Base-by-base conservation (phyloP, 768 basidiomycete species). In the Lyophyllum semitale region DNA sequence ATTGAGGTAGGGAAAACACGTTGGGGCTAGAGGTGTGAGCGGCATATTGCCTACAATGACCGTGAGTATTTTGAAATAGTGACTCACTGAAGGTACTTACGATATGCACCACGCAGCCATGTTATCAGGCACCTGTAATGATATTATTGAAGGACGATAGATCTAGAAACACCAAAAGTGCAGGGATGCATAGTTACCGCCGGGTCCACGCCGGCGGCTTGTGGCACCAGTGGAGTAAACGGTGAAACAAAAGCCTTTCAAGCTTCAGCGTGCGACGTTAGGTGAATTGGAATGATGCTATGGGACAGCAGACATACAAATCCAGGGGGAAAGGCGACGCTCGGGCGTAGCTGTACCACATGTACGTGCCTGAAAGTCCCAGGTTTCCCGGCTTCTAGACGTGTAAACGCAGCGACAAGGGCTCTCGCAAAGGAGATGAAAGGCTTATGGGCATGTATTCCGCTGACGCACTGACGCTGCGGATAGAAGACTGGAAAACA, bases 1-100 rank as follows among this genome's bases (percentile, higher is more conserved):
- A 33, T 20, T 38, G 58, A 55, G 51, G 41, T 38, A 59, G 54
- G 54, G 38, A 59, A 59, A 44, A 52, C 42, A 55, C 32, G 6
- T n/a, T 15, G 43, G 12, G 22, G 25, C 15, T 45, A 33, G 11
- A 13, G 32, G 35, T 25, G 11, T 18, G 32, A 35, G 22, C 32
- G 47, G 47, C 13, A 35, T 37, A 20, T 8, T 23, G 25, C 18
- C 37, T 29, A 23, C 7, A 8, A 35, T 35, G 6, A 7, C 12
- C 44, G 26, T 45, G 25, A 29, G 37, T 38, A 18, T 5, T 8
- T 4, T 9, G n/a, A 2, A 4, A 38, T n/a, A 15, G 17, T 15
- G 8, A 38, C 17, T 5, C n/a, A 4, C 17, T 38, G 5, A n/a
- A 7, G 17, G 18, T 38, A 30, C 29, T 30, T 30, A 6, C 29